These are phyloP conservation scores for Salvia hispanica DNA, from an alignment of 257 asterid species.

Conservation along the genomic window DNA sequence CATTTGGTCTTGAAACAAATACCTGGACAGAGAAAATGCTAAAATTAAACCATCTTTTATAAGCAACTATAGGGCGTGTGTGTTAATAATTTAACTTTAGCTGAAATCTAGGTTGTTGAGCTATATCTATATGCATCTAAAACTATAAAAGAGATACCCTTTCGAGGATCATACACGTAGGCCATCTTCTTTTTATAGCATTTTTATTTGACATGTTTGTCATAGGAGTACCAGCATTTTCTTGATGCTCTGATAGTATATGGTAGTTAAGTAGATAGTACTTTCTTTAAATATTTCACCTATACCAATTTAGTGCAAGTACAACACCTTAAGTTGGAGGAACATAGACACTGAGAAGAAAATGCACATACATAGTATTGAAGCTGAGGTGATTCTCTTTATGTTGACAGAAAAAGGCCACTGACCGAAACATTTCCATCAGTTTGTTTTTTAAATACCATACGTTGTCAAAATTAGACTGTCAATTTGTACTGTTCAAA, in stretches of 20 bases:
- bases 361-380: background rate
- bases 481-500: background rate
- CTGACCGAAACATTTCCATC: background rate
- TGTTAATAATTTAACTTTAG: background rate
- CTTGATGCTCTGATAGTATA: background rate
- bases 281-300: slow-evolving; percentile 7
- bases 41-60: slow-evolving; percentile 5
- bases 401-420: background rate
- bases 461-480: background rate
- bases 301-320: background rate
- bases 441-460: slow-evolving; percentile 1
- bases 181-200: background rate
- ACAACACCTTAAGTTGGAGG: slow-evolving; percentile 6
- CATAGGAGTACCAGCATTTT: background rate
- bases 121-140: background rate
- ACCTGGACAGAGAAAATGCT: slow-evolving; percentile 51
- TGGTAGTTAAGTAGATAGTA: background rate
- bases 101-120: slow-evolving; percentile 9
- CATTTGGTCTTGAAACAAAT: slow-evolving; percentile 80
- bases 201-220: background rate
- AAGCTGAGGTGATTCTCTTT: no score
- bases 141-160: slow-evolving; percentile 16
- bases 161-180: background rate
- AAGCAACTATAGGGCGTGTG: slow-evolving; percentile 10
- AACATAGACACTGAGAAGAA: background rate